These are phyloP conservation scores for Phalaenopsis equestris DNA, from an alignment of 106 monocot species.

Conservation along the genomic window DNA sequence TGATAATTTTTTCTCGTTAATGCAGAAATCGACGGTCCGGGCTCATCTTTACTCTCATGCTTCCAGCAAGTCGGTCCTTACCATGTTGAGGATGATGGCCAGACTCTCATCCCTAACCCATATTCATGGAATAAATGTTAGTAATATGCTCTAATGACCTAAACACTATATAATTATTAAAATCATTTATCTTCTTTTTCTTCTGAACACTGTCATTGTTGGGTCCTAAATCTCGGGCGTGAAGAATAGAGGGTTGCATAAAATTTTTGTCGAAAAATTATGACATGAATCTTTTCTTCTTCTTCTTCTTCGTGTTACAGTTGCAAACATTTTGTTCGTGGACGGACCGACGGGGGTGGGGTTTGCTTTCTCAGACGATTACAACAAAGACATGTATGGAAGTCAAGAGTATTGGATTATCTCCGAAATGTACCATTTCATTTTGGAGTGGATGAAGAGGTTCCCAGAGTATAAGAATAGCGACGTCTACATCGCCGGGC, in stretches of 20 bases:
- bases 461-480: neutral
- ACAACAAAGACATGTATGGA: neutral
- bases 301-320: neutral
- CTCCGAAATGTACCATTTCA: neutral
- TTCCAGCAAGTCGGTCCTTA: constrained; percentile 7
- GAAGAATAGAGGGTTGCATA: too few relatives aligned
- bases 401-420: neutral
- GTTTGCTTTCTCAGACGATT: neutral
- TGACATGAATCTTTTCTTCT: neutral
- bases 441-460: neutral
- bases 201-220: too few relatives aligned
- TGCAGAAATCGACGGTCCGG: neutral
- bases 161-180: neutral
- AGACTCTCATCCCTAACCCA: neutral
- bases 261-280: too few relatives aligned
- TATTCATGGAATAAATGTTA: constrained; percentile 11
- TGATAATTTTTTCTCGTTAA: too few relatives aligned
- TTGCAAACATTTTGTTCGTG: neutral
- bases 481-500: constrained; percentile 7
- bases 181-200: neutral
- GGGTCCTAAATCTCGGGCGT: too few relatives aligned
- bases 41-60: neutral
- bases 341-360: neutral
- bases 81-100: neutral
- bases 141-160: neutral